These are phyloP conservation scores for Macroventuria anomochaeta DNA, from an alignment of 2,329 filamentous ascomycete genomes.

Conservation along the genomic window DNA sequence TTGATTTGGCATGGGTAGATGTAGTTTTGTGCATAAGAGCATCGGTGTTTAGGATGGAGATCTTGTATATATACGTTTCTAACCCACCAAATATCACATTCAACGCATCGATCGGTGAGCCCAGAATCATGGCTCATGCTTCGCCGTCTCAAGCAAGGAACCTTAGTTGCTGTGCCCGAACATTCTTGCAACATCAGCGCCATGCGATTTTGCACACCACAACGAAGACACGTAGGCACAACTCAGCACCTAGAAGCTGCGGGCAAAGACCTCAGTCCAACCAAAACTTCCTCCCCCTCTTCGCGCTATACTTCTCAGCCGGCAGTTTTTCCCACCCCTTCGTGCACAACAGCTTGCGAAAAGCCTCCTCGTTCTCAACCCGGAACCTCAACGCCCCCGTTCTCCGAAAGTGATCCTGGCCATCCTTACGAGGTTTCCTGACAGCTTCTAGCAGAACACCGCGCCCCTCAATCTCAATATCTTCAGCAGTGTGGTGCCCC, in stretches of 20 bases:
- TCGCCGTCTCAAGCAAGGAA: too few species aligned
- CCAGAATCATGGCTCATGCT: too few species aligned
- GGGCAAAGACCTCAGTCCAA: too few species aligned
- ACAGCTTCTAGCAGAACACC: conserved; percentile 25
- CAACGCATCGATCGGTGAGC: too few species aligned
- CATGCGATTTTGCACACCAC: too few species aligned
- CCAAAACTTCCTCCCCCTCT: conserved; percentile 23
- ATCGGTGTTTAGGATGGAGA: too few species aligned
- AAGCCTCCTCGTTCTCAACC: conserved; percentile 6
- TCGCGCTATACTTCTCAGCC: background rate
- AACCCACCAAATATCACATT: too few species aligned
- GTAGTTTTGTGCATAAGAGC: background rate
- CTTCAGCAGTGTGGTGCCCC: background rate
- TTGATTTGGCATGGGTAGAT: conserved; percentile 68
- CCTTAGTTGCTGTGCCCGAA: too few species aligned
- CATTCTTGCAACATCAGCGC: too few species aligned
- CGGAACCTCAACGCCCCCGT: conserved; percentile 26
- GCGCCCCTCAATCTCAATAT: conserved; percentile 17
- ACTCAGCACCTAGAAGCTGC: too few species aligned
- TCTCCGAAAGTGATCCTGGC: conserved; percentile 18
- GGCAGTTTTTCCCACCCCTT: conserved; percentile 1
- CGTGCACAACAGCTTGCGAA: conserved; percentile 12
- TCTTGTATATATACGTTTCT: too few species aligned
- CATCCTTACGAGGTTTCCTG: background rate
- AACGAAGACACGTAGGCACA: too few species aligned